A percentile compares a stretch with the other conserved stretches of the same genome.
These are phyloP conservation scores for Multifurca ochricompacta DNA, from an alignment of 768 basidiomycete species.

Conservation along the genomic window DNA sequence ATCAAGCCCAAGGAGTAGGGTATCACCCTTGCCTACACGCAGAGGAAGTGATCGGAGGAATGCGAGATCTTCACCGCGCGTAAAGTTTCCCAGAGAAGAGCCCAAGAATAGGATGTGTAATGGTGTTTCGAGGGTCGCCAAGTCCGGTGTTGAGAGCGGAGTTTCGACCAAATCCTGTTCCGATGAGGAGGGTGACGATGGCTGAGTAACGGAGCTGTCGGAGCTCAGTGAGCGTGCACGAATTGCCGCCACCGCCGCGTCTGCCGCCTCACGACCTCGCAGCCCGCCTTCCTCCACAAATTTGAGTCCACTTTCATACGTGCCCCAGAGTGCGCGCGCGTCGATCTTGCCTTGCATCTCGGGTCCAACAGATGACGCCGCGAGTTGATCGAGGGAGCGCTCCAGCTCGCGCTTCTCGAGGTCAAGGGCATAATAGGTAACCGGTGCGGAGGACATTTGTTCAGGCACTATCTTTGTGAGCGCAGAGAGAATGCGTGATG, in stretches of 20 bases:
- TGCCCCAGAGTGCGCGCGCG: conserved; percentile 82
- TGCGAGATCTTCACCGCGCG: conserved; percentile 51
- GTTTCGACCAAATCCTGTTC: conserved; percentile 23
- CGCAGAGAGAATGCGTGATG: conserved; percentile 71
- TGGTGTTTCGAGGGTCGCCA: conserved; percentile 33
- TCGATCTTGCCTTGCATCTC: conserved; percentile 63
- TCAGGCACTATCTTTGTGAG: conserved; percentile 48
- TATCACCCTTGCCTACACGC: conserved; percentile 66
- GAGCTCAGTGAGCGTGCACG: conserved; percentile 33
- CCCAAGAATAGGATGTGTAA: conserved; percentile 89
- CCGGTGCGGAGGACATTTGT: conserved; percentile 35
- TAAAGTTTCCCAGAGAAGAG: conserved; percentile 87
- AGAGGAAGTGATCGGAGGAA: conserved; percentile 80
- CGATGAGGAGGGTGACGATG: conserved; percentile 17
- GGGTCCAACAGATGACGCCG: conserved; percentile 52
- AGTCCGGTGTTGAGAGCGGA: conserved; percentile 42
- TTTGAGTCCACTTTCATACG: conserved; percentile 82
- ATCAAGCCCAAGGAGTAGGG: conserved; percentile 85
- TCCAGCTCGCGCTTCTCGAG: conserved; percentile 81
- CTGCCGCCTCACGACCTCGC: conserved; percentile 23
- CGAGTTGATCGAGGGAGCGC: conserved; percentile 66
- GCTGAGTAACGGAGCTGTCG: conserved; percentile 23
- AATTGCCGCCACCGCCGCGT: background rate
- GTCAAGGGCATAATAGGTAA: conserved; percentile 89
- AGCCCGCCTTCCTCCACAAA: conserved; percentile 66